phyloP scores from a whole-genome alignment of 1,284 basidiomycete genomes.

The Moesziomyces globuligerus region DNA sequence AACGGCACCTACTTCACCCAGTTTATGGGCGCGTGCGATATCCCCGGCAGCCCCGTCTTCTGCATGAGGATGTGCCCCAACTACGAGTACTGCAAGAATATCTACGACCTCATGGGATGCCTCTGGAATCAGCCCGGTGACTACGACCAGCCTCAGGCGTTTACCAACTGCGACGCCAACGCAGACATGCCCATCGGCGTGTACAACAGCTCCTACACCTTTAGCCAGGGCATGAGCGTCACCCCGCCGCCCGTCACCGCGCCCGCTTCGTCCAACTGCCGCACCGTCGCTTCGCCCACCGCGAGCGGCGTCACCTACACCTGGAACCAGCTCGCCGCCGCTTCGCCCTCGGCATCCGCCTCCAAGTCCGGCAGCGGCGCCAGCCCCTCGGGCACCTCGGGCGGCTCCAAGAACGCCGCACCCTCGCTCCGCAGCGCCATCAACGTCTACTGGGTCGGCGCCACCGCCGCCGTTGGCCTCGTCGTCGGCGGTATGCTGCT shows the following conservation, averaged over 20 bases:
- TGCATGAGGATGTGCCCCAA: slow-evolving; percentile 55
- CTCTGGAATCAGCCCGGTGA: slow-evolving; percentile 49
- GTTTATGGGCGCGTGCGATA: slow-evolving; percentile 62
- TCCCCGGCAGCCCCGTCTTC: slow-evolving; percentile 53
- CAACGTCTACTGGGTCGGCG: slow-evolving; percentile 16
- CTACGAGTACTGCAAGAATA: slow-evolving; percentile 57
- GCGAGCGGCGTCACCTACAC: slow-evolving; percentile 58
- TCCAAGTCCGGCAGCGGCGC: slow-evolving; percentile 2
- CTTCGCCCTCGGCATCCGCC: slow-evolving; percentile 9
- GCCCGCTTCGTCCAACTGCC: slow-evolving; percentile 55
- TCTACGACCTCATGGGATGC: slow-evolving; percentile 59
- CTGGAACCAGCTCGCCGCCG: slow-evolving; percentile 49
- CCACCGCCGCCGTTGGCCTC: slow-evolving; percentile 16
- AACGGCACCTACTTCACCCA: slow-evolving; percentile 54
- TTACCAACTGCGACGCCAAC: slow-evolving; percentile 59
- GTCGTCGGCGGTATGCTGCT: slow-evolving; percentile 19
- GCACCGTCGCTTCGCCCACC: slow-evolving; percentile 42
- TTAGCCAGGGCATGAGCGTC: slow-evolving; percentile 49
- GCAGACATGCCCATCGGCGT: slow-evolving; percentile 52
- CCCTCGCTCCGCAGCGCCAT: slow-evolving; percentile 4
- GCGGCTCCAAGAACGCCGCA: slow-evolving; percentile 26
- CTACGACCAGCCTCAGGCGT: slow-evolving; percentile 52
- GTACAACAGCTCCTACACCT: slow-evolving; percentile 58
- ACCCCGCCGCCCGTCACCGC: slow-evolving; percentile 52
- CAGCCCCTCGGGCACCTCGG: slow-evolving; percentile 4